Evolutionary conservation across 352 stramenopile genomes (phyloP), one percentile per base, ranked within the genome.

Genomic region (Saprolegnia diclina): DNA sequence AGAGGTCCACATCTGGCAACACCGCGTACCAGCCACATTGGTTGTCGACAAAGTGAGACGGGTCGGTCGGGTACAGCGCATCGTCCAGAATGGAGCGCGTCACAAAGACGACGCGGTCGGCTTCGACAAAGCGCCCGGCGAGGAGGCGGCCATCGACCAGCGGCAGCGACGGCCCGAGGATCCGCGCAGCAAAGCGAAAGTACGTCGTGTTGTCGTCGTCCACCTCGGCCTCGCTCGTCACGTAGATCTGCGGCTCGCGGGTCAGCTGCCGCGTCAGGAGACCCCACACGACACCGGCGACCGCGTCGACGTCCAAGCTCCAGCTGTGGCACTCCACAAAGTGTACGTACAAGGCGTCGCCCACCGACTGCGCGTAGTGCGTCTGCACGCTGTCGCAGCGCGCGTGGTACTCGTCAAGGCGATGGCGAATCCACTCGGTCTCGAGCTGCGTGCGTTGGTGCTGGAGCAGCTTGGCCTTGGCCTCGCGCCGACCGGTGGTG

Each of bases 311-410:
- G 38, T 22, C 10, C 38, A 22, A n/a, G n/a, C n/a, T n/a, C n/a
- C n/a, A n/a, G n/a, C n/a, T n/a, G n/a, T 22, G 38, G 53, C 53
- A 61, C 26, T 61, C 22, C 2, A 61, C 53, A 21, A 37, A 61
- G 26, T 61, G 53, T 1, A 61, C 53, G 22, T 42, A 14, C 2
- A 61, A 5, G 1, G 24, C 21, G 22, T 56, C 48, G 22, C 29
- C 16, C 4, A 22, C 26, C 22, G 6, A 10, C 4, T 29, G 53
- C 6, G 42, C 16, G 11, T 21, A 61, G 11, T 1, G 22, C 53
- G 40, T 61, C 4, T 42, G 35, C 22, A 61, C 21, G 9, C 6
- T 4, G 4, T 22, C 5, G 26, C 22, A 2, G 4, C 5, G 11
- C 53, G 53, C 53, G 4, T 14, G 7, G 1, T 13, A 11, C 0